phyloP scores from a whole-genome alignment of 2,329 filamentous ascomycete species.

The Sporothrix dimorphospora region DNA sequence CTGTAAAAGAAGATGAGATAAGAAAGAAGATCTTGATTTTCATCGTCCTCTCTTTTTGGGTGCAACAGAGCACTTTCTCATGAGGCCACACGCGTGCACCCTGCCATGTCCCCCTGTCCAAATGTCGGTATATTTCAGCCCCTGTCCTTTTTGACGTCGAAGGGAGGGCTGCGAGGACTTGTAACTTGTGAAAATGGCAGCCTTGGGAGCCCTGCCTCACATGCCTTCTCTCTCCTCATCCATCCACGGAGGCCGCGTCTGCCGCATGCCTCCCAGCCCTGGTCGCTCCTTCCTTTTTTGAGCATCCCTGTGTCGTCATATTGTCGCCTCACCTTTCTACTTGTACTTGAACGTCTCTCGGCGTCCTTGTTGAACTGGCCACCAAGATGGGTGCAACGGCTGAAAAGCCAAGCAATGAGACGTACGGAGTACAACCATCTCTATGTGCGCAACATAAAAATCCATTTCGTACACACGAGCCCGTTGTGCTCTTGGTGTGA shows the following conservation, averaged over 20 bases:
- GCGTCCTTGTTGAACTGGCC: neutral
- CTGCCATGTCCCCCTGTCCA: constrained; percentile 1
- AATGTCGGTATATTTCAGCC: constrained; percentile 11
- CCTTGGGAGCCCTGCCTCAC: neutral
- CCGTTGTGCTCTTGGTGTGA: too few species aligned
- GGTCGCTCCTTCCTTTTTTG: neutral
- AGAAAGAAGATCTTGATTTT: neutral
- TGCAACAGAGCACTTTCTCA: neutral
- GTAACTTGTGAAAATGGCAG: constrained; percentile 2
- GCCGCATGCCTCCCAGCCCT: neutral
- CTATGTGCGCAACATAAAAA: neutral
- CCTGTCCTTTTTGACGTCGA: neutral
- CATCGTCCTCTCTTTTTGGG: neutral
- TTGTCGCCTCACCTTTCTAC: neutral
- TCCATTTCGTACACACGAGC: neutral
- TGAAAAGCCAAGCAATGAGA: neutral
- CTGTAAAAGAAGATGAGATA: neutral
- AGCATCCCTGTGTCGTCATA: neutral
- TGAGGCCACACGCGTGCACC: neutral
- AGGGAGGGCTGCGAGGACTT: neutral
- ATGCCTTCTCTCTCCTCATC: constrained; percentile 7
- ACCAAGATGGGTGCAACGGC: neutral
- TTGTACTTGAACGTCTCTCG: too few species aligned
- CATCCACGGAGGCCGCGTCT: neutral
- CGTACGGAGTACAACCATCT: neutral